A percentile compares a stretch with the other conserved stretches of the same genome.
Evolutionary conservation across 208 protist genomes (phyloP).

Genomic region (Tritrichomonas musculus): DNA sequence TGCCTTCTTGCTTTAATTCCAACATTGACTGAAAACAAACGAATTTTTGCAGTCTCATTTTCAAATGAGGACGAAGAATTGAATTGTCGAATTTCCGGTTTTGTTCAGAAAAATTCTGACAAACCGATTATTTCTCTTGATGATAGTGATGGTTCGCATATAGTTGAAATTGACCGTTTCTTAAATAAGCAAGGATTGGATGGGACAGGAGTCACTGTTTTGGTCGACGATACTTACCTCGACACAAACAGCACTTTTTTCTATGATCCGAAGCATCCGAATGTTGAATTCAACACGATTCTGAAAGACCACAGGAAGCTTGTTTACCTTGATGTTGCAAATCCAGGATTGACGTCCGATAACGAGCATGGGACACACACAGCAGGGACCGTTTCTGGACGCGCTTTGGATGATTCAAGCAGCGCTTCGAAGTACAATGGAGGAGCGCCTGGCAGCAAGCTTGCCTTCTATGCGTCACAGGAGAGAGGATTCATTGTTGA

Average conservation of each 20-base stretch:
- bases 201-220: not conserved
- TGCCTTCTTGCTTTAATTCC: too few relatives aligned
- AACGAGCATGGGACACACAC: conserved; percentile 8
- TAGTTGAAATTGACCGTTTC: too few relatives aligned
- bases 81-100: too few relatives aligned
- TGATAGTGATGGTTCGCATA: too few relatives aligned
- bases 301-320: not conserved
- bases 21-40: too few relatives aligned
- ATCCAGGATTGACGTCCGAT: too few relatives aligned
- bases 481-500: too few relatives aligned
- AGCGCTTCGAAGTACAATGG: not conserved
- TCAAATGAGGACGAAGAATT: too few relatives aligned
- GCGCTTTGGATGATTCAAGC: not conserved
- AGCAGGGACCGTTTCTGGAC: not conserved
- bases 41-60: too few relatives aligned
- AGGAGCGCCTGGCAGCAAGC: not conserved
- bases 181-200: not conserved
- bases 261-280: not conserved
- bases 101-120: too few relatives aligned
- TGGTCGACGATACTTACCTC: not conserved
- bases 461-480: not conserved
- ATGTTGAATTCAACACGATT: not conserved
- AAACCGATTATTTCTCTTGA: too few relatives aligned
- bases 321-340: not conserved
- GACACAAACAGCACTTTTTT: not conserved